These are phyloP conservation scores for Teunomyces cretensis DNA, from an alignment of 805 yeast genomes.

Conservation along the genomic window DNA sequence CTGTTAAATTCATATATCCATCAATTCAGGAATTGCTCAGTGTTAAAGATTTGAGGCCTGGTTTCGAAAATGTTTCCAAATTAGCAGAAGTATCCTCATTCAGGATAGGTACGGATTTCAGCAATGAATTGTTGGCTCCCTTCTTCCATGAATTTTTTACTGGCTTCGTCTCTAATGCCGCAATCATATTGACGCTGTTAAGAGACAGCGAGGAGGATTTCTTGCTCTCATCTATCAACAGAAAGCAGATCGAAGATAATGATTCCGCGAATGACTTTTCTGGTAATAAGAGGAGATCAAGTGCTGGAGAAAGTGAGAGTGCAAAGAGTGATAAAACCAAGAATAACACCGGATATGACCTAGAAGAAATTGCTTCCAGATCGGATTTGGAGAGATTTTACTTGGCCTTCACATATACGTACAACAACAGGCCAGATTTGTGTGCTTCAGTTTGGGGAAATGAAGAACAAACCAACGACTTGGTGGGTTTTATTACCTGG, in stretches of 20 bases:
- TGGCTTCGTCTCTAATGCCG: constrained; percentile 60
- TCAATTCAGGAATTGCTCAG: constrained; percentile 35
- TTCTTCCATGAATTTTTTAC: constrained; percentile 52
- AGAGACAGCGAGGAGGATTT: constrained; percentile 77
- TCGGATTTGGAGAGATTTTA: constrained; percentile 90
- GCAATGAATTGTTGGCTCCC: constrained; percentile 34
- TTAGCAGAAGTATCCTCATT: constrained; percentile 27
- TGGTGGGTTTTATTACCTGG: constrained; percentile 86
- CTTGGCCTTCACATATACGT: constrained; percentile 68
- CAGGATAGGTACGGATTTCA: constrained; percentile 20
- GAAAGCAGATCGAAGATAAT: constrained; percentile 8
- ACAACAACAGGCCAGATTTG: constrained; percentile 57
- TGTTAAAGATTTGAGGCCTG: constrained; percentile 26
- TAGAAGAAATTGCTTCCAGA: constrained; percentile 65
- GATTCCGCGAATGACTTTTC: constrained; percentile 4
- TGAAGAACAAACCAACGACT: constrained; percentile 42
- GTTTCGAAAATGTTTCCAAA: constrained; percentile 25
- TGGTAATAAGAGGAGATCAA: constrained; percentile 1
- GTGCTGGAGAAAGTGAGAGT: constrained; percentile 6
- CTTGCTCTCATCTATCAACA: constrained; percentile 48
- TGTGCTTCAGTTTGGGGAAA: constrained; percentile 62
- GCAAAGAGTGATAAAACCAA: constrained; percentile 10
- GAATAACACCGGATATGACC: constrained; percentile 31
- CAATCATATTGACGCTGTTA: constrained; percentile 62
- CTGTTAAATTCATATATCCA: constrained; percentile 52